These are phyloP conservation scores for Scopulariopsis brevicaulis DNA, from an alignment of 2,329 filamentous ascomycete species.

Conservation along the genomic window DNA sequence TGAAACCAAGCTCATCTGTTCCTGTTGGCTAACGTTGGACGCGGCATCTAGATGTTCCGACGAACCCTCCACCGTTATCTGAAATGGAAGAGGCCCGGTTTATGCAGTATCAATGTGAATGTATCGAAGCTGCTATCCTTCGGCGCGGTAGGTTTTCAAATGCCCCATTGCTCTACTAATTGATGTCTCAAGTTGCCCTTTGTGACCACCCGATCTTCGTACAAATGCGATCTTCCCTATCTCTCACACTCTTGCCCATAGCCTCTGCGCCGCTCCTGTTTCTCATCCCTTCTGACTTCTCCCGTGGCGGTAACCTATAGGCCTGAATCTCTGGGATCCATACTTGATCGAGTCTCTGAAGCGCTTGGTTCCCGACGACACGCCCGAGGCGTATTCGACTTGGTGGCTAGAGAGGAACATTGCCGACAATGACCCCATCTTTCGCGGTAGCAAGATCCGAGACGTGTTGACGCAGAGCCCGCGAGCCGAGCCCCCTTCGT, in stretches of 20 bases:
- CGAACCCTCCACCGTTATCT: constrained; percentile 32
- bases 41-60: constrained; percentile 21
- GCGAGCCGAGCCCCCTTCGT: constrained; percentile 21
- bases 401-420: constrained; percentile 43
- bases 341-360: constrained; percentile 25
- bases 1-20: neutral
- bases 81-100: constrained; percentile 45
- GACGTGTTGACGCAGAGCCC: constrained; percentile 1
- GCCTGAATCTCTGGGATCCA: constrained; percentile 28
- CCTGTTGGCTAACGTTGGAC: constrained; percentile 9
- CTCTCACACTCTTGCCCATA: constrained; percentile 1
- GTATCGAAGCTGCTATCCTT: constrained; percentile 39
- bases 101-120: constrained; percentile 47
- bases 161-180: neutral
- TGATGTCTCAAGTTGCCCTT: neutral
- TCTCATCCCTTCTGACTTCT: neutral
- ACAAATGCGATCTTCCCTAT: neutral
- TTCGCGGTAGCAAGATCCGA: constrained; percentile 22
- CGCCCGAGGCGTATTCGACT: constrained; percentile 5
- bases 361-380: constrained; percentile 20
- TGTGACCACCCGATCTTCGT: neutral
- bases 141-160: constrained; percentile 28
- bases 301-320: constrained; percentile 14
- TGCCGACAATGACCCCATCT: constrained; percentile 33
- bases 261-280: neutral